Evolutionary conservation across 2,329 filamentous ascomycete genomes (phyloP), one percentile per base, ranked within the genome.

Genomic region (Epichloe hybrida): DNA sequence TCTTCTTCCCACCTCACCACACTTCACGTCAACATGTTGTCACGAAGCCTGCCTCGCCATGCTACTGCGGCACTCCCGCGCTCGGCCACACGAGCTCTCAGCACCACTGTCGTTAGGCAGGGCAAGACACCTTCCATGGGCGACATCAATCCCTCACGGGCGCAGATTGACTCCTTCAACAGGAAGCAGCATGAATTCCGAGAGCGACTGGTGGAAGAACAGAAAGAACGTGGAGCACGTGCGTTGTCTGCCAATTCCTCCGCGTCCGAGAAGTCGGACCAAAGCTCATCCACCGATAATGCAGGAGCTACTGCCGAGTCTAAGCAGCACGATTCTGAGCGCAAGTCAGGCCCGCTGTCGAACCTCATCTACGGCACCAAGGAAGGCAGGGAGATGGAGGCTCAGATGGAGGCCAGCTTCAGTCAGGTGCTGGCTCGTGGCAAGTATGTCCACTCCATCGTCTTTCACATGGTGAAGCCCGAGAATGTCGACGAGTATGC

Each of bases 381-480:
- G 63, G 91, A 97, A 69, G 93, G 90, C 35, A 83, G 90, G 54
- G 86, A 95, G 71, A 80, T 96, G 66, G 93, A 98, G 63, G 86
- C 87, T 56, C 91, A 97, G 71, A 91, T 98, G 63, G 89, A 97
- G 72, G 83, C 90, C 52, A 94, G 87, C 65, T 98, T 97, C 72
- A 94, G 87, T 48, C 90, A 96, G 68, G 87, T 97, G 43, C 75
- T 98, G 44, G 93, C 93, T 23, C 80, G 93, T 57, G 93, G 93
- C 64, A 98, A 98, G 72, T 98, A 98, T 63, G 90, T 98, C 50
- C 93, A 98, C 70, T 94, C 89, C 45, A 96, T 98, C 66, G 89
- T 95, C 53, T 88, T 95, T 64, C 93, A 98, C 72, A 81, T 94
- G 55, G 93, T 98, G 57, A 89, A 94, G 72, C 89, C 90, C 54